phyloP scores from a whole-genome alignment of 108 stramenopile species.

The Aureococcus anophagefferens region DNA sequence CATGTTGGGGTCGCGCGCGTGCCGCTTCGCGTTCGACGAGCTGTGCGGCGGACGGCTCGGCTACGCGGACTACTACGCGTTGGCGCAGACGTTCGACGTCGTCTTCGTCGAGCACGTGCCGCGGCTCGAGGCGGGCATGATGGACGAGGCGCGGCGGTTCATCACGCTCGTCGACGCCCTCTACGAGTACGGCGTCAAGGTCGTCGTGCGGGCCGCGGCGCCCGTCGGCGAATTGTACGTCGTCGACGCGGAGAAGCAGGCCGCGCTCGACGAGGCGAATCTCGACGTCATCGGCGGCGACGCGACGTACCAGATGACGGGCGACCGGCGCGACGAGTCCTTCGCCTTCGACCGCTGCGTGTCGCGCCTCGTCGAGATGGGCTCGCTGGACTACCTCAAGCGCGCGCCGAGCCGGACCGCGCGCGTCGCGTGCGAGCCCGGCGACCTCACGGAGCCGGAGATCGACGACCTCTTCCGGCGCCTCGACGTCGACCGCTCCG shows the following conservation, averaged over 20 bases:
- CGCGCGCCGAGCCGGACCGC: no score
- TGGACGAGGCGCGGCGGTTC: slow-evolving; percentile 80
- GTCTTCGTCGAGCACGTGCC: slow-evolving; percentile 73
- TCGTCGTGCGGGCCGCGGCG: slow-evolving; percentile 20
- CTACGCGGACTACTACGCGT: slow-evolving; percentile 77
- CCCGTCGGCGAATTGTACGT: slow-evolving; percentile 28
- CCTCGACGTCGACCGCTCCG: no score
- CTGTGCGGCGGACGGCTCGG: slow-evolving; percentile 76
- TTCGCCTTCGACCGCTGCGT: slow-evolving; percentile 86
- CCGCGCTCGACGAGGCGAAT: no score
- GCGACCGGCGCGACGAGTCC: slow-evolving; percentile 67
- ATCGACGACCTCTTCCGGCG: no score
- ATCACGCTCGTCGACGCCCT: slow-evolving; percentile 94
- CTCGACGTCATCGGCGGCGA: no score
- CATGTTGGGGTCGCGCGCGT: slow-evolving; percentile 15
- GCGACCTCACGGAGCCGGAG: no score
- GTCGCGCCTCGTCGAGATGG: slow-evolving; percentile 84
- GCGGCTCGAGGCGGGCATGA: slow-evolving; percentile 43
- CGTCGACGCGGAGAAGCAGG: slow-evolving; percentile 16
- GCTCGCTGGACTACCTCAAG: slow-evolving; percentile 57
- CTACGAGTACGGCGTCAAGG: slow-evolving; percentile 62
- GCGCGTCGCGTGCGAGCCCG: no score
- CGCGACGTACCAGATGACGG: no score
- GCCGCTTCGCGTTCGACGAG: slow-evolving; percentile 72
- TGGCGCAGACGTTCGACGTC: slow-evolving; percentile 70